phyloP scores from a whole-genome alignment of 1,284 basidiomycete species.

The Cronartium quercuum region DNA sequence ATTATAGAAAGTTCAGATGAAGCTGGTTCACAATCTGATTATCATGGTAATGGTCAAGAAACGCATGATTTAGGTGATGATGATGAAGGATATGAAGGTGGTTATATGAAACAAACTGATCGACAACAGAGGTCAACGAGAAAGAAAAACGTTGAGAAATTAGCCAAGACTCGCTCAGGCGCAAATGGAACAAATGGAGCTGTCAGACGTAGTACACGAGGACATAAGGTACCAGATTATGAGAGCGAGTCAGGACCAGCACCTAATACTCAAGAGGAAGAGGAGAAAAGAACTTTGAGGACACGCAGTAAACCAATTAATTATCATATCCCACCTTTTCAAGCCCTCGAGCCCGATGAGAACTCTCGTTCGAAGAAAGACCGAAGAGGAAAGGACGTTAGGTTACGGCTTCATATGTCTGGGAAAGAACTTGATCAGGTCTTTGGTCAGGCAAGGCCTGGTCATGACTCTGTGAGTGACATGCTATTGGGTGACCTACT shows the following conservation, averaged over 20 bases:
- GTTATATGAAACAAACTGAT: background rate
- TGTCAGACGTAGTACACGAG: constrained; percentile 13
- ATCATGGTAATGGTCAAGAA: constrained; percentile 30
- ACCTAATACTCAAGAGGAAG: constrained; percentile 27
- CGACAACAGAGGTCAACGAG: background rate
- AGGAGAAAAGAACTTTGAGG: constrained; percentile 28
- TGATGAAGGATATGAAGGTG: background rate
- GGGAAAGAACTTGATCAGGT: constrained; percentile 66
- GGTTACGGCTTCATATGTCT: constrained; percentile 66
- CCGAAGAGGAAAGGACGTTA: constrained; percentile 51
- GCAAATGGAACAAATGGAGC: constrained; percentile 35
- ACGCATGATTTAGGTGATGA: constrained; percentile 3
- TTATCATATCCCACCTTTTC: constrained; percentile 49
- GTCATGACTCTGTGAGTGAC: constrained; percentile 62
- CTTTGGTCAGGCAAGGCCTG: constrained; percentile 60
- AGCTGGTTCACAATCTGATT: background rate
- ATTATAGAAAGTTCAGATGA: background rate
- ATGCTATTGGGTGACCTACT: too few relatives aligned
- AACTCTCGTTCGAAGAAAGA: constrained; percentile 24
- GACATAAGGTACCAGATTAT: background rate
- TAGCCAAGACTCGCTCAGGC: constrained; percentile 4
- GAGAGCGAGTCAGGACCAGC: background rate
- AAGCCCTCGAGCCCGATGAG: constrained; percentile 46
- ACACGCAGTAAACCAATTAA: constrained; percentile 44
- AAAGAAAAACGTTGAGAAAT: constrained; percentile 11